Evolutionary conservation across 768 basidiomycete species (phyloP), one percentile per base, ranked within the genome.

Genomic region (Russula compacta): DNA sequence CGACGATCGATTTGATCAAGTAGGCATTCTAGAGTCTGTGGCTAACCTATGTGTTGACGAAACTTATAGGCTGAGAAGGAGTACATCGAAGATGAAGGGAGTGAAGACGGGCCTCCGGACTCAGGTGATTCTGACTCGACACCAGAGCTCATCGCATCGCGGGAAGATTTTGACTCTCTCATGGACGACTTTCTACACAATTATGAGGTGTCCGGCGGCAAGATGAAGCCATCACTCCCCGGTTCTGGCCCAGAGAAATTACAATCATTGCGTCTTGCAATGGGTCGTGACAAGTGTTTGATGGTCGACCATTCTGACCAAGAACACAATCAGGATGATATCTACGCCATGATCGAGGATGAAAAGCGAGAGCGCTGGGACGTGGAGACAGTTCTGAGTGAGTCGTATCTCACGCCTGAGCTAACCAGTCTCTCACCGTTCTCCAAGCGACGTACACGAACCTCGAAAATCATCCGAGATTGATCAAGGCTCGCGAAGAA

Each of bases 1-100:
- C 46, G 97, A 99, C 69, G 92, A 98, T 69, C 82, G 86, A 11
- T 99, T 98, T 70, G 95, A 98, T 68, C 85, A 92, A 79, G 97
- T 92, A 66, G 64, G 79, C 68, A 17, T 39, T 44, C 38, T 32
- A 54, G 19, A 33, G 29, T 43, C 59, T 42, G 9, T 12, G 29
- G 17, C 21, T 44, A 9, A 52, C 53, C 15, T 50, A 58, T 32
- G 12, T 24, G 38, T 40, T 49, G 49, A 29, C 60, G 14, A 43
- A 47, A 48, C 55, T 84, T 81, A 42, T 77, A 95, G 79, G 85
- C 95, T 66, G 80, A 87, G 53, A 86, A 84, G 69, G 79, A 92
- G 67, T 98, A 98, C 69, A 82, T 82, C 32, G 75, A 79, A 38
- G 74, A 81, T 21, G 83, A 85, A 43, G 79, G 81, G 24, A 77